These are phyloP conservation scores for Acacia crassicarpa DNA, from an alignment of 306 rosid species.

Conservation along the genomic window DNA sequence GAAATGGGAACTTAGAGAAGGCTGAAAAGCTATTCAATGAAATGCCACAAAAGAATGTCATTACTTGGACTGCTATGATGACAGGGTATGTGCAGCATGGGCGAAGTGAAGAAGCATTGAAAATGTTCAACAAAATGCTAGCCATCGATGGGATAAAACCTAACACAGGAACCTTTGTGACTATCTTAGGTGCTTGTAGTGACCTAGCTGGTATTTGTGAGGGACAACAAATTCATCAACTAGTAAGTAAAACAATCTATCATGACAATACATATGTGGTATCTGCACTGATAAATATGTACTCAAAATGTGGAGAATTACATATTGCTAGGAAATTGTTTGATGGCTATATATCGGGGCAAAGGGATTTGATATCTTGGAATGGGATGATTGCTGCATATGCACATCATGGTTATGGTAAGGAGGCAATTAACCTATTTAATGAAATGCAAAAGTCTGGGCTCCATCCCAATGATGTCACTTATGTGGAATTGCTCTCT, in stretches of 20 bases:
- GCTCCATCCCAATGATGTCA: slow-evolving; percentile 46
- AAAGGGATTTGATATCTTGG: slow-evolving; percentile 55
- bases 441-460: slow-evolving; percentile 46
- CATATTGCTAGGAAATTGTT: slow-evolving; percentile 48
- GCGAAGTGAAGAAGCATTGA: slow-evolving; percentile 47
- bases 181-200: slow-evolving; percentile 49
- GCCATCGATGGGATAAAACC: slow-evolving; percentile 41
- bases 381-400: slow-evolving; percentile 57
- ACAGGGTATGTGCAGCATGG: slow-evolving; percentile 50
- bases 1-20: slow-evolving; percentile 34
- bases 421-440: slow-evolving; percentile 42
- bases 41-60: slow-evolving; percentile 46
- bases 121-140: slow-evolving; percentile 39
- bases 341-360: slow-evolving; percentile 39
- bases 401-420: slow-evolving; percentile 51
- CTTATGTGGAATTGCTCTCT: slow-evolving; percentile 47
- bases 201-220: slow-evolving; percentile 49
- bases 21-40: slow-evolving; percentile 42
- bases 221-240: slow-evolving; percentile 56
- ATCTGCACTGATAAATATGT: slow-evolving; percentile 52
- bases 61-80: slow-evolving; percentile 60
- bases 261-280: slow-evolving; percentile 35
- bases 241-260: slow-evolving; percentile 43
- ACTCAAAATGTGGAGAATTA: slow-evolving; percentile 54
- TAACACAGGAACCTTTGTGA: slow-evolving; percentile 51